Conservation (phyloP, 768 basidiomycete genomes). For the Rubroboletus satanas region DNA sequence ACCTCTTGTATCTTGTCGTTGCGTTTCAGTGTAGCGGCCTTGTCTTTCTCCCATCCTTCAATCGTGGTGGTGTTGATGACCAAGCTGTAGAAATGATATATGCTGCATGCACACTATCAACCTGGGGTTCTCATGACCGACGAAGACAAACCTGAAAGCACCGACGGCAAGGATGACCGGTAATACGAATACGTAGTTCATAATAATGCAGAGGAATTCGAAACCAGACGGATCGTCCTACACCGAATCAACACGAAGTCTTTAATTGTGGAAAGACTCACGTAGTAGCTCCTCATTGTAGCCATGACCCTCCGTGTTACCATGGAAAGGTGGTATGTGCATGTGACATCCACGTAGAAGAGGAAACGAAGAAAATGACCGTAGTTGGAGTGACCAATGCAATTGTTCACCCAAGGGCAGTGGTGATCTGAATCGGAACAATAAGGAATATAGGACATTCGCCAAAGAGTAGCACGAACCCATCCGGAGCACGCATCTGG, state of each 20-base stretch:
- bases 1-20: slow-evolving; percentile 84
- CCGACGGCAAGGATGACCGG: slow-evolving; percentile 89
- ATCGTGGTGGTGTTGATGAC: slow-evolving; percentile 88
- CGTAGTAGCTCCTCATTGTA: slow-evolving; percentile 51
- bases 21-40: slow-evolving; percentile 78
- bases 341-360: slow-evolving; percentile 88
- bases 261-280: slow-evolving; percentile 27
- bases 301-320: slow-evolving; percentile 60
- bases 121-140: not conserved
- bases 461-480: slow-evolving; percentile 42
- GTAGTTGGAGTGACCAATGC: slow-evolving; percentile 90
- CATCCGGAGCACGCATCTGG: slow-evolving; percentile 85
- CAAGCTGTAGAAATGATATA: slow-evolving; percentile 84
- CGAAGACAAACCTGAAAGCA: slow-evolving; percentile 66
- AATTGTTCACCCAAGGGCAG: slow-evolving; percentile 92
- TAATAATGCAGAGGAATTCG: slow-evolving; percentile 80
- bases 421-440: slow-evolving; percentile 62
- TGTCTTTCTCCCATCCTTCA: slow-evolving; percentile 98
- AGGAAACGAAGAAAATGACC: slow-evolving; percentile 88
- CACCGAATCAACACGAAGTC: not conserved
- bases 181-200: slow-evolving; percentile 81
- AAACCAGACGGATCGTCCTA: slow-evolving; percentile 64
- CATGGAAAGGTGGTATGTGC: slow-evolving; percentile 85
- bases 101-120: slow-evolving; percentile 39
- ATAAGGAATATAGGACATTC: slow-evolving; percentile 3